Conservation (phyloP, 179 eudicot species). For the Silene vulgaris region DNA sequence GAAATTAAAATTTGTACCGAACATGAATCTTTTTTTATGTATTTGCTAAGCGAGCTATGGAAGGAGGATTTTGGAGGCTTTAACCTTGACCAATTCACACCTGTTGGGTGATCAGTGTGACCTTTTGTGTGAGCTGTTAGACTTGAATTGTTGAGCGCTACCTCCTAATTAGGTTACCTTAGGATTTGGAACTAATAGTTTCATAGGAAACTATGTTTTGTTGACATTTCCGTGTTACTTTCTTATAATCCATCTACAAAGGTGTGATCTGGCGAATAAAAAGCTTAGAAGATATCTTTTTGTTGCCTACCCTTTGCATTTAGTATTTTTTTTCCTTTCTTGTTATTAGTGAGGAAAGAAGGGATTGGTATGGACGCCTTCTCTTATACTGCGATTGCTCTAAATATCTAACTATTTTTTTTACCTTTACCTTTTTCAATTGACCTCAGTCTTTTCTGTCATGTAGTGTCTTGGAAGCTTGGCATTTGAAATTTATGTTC, state of each 20-base stretch:
- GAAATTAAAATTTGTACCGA: neutral
- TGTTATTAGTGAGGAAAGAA: neutral
- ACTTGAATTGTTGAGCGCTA: neutral
- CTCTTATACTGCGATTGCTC: conserved; percentile 1
- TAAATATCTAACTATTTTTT: neutral
- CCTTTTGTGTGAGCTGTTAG: neutral
- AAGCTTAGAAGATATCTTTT: neutral
- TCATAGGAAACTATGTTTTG: neutral
- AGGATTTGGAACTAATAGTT: neutral
- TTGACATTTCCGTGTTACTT: neutral
- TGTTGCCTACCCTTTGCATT: neutral
- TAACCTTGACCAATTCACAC: neutral
- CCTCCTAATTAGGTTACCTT: neutral
- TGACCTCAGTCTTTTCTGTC: neutral
- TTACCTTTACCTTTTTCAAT: neutral
- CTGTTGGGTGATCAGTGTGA: neutral
- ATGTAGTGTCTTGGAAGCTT: conserved; percentile 3
- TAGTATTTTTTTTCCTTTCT: neutral
- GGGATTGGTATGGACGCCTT: neutral
- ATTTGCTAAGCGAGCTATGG: neutral
- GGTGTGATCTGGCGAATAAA: neutral
- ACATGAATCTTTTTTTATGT: neutral
- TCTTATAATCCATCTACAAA: neutral
- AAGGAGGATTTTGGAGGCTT: neutral
- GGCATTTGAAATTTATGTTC: neutral